Evolutionary conservation across 2,329 filamentous ascomycete genomes (phyloP).

Genomic region (Paracamarosporium sp.): DNA sequence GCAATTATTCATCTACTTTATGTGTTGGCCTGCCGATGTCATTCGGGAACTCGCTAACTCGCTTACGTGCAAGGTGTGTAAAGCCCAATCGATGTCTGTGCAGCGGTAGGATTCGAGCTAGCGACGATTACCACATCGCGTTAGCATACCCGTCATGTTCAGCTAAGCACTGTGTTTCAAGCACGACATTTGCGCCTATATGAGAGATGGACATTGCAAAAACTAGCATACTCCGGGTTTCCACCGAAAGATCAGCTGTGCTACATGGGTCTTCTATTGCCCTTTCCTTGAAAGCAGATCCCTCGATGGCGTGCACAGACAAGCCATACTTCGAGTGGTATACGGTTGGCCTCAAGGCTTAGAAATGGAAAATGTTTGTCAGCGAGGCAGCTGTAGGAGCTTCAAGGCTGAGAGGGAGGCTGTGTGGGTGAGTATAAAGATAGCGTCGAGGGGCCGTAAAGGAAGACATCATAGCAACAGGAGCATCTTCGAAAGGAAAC

Average conservation of each 20-base stretch:
- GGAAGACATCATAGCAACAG: background rate
- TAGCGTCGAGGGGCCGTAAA: background rate
- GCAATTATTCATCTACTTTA: background rate
- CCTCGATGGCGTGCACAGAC: background rate
- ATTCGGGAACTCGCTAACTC: background rate
- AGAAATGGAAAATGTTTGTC: background rate
- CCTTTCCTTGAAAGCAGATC: background rate
- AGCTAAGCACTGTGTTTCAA: background rate
- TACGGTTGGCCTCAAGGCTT: background rate
- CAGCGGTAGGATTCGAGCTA: background rate
- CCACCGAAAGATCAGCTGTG: background rate
- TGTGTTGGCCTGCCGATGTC: background rate
- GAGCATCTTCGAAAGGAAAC: background rate
- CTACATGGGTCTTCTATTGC: background rate
- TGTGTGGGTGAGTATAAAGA: background rate
- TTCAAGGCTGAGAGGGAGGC: background rate
- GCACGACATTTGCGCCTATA: background rate
- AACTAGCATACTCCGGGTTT: background rate
- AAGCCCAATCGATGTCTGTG: background rate
- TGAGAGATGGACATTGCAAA: background rate
- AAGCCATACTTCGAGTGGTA: background rate
- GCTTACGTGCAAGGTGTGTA: background rate
- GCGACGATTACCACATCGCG: background rate
- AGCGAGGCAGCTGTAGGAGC: background rate
- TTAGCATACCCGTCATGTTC: background rate